phyloP scores from a whole-genome alignment of 2,329 filamentous ascomycete species.

The Rhynchosporium secalis region DNA sequence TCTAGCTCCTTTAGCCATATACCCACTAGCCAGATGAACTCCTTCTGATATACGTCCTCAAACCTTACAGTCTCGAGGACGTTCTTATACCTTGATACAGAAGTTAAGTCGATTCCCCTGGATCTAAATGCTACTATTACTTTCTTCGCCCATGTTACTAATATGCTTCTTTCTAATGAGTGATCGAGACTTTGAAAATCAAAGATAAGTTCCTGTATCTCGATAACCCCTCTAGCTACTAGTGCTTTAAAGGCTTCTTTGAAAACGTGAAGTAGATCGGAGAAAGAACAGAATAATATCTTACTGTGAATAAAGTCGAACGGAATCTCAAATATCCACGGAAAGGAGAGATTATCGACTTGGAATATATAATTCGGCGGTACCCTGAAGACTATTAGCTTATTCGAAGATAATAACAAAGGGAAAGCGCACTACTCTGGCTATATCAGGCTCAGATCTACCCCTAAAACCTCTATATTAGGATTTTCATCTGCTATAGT shows the following conservation, averaged over 20 bases:
- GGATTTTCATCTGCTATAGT: constrained; percentile 5
- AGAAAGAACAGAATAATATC: constrained; percentile 14
- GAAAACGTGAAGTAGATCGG: constrained; percentile 10
- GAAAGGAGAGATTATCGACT: constrained; percentile 9
- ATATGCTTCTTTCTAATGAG: background rate
- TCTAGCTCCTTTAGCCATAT: background rate
- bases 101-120: constrained; percentile 13
- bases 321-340: constrained; percentile 8
- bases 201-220: constrained; percentile 16
- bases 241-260: constrained; percentile 11
- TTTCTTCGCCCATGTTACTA: constrained; percentile 4
- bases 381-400: constrained; percentile 6
- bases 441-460: constrained; percentile 11
- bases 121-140: constrained; percentile 5
- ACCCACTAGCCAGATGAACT: constrained; percentile 3
- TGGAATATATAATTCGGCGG: constrained; percentile 11
- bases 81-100: constrained; percentile 10
- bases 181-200: constrained; percentile 3
- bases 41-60: constrained; percentile 4
- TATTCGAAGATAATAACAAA: background rate
- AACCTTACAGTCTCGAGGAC: constrained; percentile 7
- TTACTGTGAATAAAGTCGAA: constrained; percentile 14
- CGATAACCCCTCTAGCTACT: constrained; percentile 7
- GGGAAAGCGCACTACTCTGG: background rate
- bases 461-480: background rate